Evolutionary conservation across 306 rosid species (phyloP).

Genomic region (Fagus crenata): DNA sequence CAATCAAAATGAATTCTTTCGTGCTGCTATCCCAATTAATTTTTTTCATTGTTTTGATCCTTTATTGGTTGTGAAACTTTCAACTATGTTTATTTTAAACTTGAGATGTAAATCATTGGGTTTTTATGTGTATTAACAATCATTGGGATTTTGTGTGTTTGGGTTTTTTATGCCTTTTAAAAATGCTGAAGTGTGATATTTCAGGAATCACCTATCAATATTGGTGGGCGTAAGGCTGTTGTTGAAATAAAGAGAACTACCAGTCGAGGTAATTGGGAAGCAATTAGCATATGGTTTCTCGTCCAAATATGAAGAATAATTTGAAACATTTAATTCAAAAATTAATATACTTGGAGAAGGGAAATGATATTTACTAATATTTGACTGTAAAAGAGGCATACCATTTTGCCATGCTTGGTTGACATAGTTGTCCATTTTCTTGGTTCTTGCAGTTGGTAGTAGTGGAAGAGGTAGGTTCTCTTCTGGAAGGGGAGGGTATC

Average conservation of each 20-base stretch:
- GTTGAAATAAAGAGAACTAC: slow-evolving; percentile 69
- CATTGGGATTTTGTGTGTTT: no score
- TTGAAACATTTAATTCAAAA: not conserved
- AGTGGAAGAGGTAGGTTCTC: slow-evolving; percentile 53
- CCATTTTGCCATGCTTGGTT: slow-evolving; percentile 18
- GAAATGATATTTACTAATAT: not conserved
- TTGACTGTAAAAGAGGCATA: not conserved
- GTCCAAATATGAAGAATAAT: not conserved
- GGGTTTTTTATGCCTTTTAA: slow-evolving; percentile 4
- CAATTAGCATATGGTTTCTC: not conserved
- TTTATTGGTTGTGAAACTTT: slow-evolving; percentile 2
- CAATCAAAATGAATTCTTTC: no score
- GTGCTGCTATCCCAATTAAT: not conserved
- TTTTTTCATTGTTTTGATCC: not conserved
- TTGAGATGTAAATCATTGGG: not conserved
- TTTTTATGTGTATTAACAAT: no score
- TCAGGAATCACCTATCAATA: slow-evolving; percentile 65
- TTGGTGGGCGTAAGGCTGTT: slow-evolving; percentile 53
- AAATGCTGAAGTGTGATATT: slow-evolving; percentile 11
- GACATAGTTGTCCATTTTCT: slow-evolving; percentile 11
- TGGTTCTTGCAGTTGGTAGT: slow-evolving; percentile 46
- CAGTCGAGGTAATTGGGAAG: slow-evolving; percentile 54
- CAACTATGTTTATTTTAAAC: not conserved
- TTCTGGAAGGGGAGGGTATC: slow-evolving; percentile 52
- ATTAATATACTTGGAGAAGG: not conserved